These are phyloP conservation scores for Pistacia integerrima DNA, from an alignment of 345 rosid species.

Conservation along the genomic window DNA sequence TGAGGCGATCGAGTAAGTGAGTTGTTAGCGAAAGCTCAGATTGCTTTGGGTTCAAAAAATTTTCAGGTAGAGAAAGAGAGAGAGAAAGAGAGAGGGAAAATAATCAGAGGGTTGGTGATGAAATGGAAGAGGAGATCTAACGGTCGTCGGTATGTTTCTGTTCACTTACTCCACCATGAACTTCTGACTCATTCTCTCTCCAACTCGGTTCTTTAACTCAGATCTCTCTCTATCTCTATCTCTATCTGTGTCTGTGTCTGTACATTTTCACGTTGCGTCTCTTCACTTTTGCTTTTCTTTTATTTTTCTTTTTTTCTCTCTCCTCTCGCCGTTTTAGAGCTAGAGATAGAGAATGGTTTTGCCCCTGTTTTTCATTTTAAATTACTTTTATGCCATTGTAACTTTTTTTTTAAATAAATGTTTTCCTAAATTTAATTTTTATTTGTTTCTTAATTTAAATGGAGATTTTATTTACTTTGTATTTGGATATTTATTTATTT, in stretches of 20 bases:
- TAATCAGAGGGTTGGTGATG: conserved; percentile 29
- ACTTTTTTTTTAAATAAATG: too few relatives aligned
- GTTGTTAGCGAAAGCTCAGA: background rate
- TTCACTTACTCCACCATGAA: conserved; percentile 17
- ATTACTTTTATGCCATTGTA: conserved; percentile 22
- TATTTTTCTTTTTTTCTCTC: background rate
- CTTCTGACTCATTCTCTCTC: conserved; percentile 23
- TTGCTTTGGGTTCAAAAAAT: conserved; percentile 8
- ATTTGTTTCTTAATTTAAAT: background rate
- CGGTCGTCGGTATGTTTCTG: conserved; percentile 29
- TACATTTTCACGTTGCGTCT: conserved; percentile 31
- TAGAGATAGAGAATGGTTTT: background rate
- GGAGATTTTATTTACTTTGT: background rate
- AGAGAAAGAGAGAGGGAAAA: conserved; percentile 8
- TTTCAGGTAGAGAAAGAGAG: background rate
- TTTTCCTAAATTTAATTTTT: background rate
- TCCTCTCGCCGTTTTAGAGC: conserved; percentile 8
- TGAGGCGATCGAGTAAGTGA: conserved; percentile 10
- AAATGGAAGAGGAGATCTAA: conserved; percentile 18
- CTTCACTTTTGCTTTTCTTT: conserved; percentile 5
- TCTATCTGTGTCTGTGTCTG: conserved; percentile 14
- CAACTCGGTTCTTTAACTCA: conserved; percentile 38
- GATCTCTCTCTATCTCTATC: conserved; percentile 39
- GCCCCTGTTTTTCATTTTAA: conserved; percentile 13
- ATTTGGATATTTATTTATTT: too few relatives aligned